Conservation (phyloP, 305 asterid species). For the Rubia peregrina region DNA sequence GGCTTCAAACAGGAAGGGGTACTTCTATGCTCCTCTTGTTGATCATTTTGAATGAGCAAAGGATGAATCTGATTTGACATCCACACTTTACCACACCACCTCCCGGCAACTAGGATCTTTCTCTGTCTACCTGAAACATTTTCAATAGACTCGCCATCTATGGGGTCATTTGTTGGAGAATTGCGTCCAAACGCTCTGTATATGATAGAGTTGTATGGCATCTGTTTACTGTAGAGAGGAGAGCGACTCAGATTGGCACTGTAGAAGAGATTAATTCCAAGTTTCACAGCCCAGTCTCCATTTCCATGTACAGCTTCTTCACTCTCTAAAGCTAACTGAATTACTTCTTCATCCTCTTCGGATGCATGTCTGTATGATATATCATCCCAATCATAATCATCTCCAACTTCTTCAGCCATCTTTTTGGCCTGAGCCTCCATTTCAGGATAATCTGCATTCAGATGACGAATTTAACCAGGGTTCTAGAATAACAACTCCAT, state of each 20-base stretch:
- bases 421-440: slow-evolving; percentile 71
- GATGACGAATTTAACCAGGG: neutral
- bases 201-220: slow-evolving; percentile 74
- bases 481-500: neutral
- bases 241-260: slow-evolving; percentile 95
- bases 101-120: slow-evolving; percentile 79
- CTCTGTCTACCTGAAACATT: slow-evolving; percentile 56
- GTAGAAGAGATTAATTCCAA: slow-evolving; percentile 87
- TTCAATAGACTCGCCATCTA: slow-evolving; percentile 29
- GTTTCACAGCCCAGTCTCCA: slow-evolving; percentile 96
- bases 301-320: slow-evolving; percentile 85
- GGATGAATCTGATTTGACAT: slow-evolving; percentile 92
- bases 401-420: slow-evolving; percentile 67
- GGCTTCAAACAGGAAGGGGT: slow-evolving; percentile 25
- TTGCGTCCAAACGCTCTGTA: slow-evolving; percentile 81
- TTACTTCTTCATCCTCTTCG: slow-evolving; percentile 57
- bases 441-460: slow-evolving; percentile 73
- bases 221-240: slow-evolving; percentile 90
- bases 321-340: slow-evolving; percentile 63
- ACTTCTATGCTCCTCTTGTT: slow-evolving; percentile 33
- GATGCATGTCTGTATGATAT: slow-evolving; percentile 57
- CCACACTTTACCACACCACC: slow-evolving; percentile 99
- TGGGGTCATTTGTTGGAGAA: slow-evolving; percentile 30
- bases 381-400: slow-evolving; percentile 45
- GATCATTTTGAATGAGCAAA: slow-evolving; percentile 45